Evolutionary conservation across 2,329 filamentous ascomycete genomes (phyloP), one percentile per base, ranked within the genome.

Genomic region (Aureobasidium sp.): DNA sequence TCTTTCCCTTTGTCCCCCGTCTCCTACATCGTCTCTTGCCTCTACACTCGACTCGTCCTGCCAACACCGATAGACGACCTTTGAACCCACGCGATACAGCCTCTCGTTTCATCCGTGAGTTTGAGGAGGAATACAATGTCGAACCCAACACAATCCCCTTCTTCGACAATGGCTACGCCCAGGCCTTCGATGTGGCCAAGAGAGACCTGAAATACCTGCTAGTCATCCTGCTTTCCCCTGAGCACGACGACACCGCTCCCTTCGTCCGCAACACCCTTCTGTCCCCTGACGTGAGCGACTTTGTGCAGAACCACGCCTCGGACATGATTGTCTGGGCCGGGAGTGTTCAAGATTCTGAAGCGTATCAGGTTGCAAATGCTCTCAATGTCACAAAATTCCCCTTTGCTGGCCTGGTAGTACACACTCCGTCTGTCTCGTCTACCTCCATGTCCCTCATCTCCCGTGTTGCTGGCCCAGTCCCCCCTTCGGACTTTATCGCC

Each of bases 371-470:
- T 35, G 83, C 90, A n/a, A 79, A 81, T 11, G 89, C 90, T 40
- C 81, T 97, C 58, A 84, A 84, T 61, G 93, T 88, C 68, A 95
- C 88, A 55, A 95, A 94, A 66, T 96, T 93, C 63, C 93, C 93
- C 8, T 97, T 95, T 66, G 84, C 86, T 0, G 88, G 85, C 12
- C 70, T 96, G 3, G 84, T 96, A 24, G 90, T 89, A 54, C 85
- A 96, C 59, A 95, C 90, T 0, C 90, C 90, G 0, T 85, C 85
- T 60, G 83, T 91, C 56, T 86, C 87, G 2, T 84, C 84, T 58
- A 89, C 88, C 1, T 83, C 89, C 14, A 97, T 98, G 91, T 90
- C 89, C 32, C 86, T 95, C 14, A 79, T 96, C 53, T 84, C 88
- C 61, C 83, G 90, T 24, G 77, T 94, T 6, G 77, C 80, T 0